Evolutionary conservation across 306 rosid species (phyloP).

Genomic region (Ceratonia siliqua): DNA sequence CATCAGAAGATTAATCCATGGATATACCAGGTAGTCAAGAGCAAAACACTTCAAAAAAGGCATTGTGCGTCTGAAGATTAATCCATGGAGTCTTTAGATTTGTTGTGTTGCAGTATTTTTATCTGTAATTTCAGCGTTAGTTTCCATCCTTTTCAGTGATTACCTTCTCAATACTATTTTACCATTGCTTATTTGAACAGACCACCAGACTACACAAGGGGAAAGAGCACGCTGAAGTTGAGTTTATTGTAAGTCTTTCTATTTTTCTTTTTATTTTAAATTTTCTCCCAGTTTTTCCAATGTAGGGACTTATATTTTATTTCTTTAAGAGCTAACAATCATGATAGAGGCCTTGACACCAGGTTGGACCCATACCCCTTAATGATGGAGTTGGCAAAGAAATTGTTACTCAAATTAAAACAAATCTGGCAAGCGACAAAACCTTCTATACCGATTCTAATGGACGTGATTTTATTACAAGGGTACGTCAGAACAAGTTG

Average conservation of each 20-base stretch:
- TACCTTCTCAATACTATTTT: background rate
- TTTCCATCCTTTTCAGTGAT: background rate
- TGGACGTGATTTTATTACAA: slow-evolving; percentile 86
- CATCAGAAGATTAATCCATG: slow-evolving; percentile 57
- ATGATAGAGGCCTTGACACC: slow-evolving; percentile 24
- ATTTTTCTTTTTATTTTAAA: background rate
- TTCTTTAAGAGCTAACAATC: slow-evolving; percentile 15
- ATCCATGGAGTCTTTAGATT: too few species aligned
- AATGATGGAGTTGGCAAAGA: slow-evolving; percentile 86
- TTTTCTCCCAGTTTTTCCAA: background rate
- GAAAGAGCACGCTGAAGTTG: slow-evolving; percentile 92
- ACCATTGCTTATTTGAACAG: slow-evolving; percentile 47
- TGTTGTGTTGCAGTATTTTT: too few species aligned
- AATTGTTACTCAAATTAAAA: slow-evolving; percentile 64
- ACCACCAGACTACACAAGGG: slow-evolving; percentile 78
- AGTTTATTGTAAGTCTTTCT: slow-evolving; percentile 70
- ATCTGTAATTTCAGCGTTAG: too few species aligned
- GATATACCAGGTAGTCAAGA: slow-evolving; percentile 53
- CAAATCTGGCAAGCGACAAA: slow-evolving; percentile 64
- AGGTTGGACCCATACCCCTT: slow-evolving; percentile 95
- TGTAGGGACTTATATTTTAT: background rate
- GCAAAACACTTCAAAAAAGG: background rate
- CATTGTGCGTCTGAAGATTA: too few species aligned
- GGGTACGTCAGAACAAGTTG: slow-evolving; percentile 53
- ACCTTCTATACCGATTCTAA: slow-evolving; percentile 90